A percentile compares a stretch with the other conserved stretches of the same genome.
These are phyloP conservation scores for Russula earlei DNA, from an alignment of 768 basidiomycete genomes.

Conservation along the genomic window DNA sequence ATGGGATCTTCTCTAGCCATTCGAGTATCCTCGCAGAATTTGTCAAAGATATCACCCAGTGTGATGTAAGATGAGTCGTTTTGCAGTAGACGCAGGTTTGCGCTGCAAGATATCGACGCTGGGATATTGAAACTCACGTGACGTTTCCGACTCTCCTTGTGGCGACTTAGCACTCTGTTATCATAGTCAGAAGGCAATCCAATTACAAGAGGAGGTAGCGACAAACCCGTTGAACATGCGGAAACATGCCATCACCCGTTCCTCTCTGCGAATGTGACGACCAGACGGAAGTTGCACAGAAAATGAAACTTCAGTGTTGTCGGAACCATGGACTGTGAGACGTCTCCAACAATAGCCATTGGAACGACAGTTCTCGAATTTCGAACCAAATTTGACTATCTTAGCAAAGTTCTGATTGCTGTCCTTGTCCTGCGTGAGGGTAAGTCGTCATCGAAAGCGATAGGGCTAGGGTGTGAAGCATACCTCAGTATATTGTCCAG, in stretches of 20 bases:
- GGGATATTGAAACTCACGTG: slow-evolving; percentile 90
- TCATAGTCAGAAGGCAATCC: background rate
- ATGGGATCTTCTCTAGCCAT: slow-evolving; percentile 84
- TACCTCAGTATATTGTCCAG: slow-evolving; percentile 98
- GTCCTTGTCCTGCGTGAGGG: slow-evolving; percentile 71
- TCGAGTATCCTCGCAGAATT: slow-evolving; percentile 65
- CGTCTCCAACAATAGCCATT: slow-evolving; percentile 84
- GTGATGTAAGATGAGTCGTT: slow-evolving; percentile 87
- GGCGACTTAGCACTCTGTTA: slow-evolving; percentile 67
- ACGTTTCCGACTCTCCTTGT: slow-evolving; percentile 89
- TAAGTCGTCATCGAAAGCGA: slow-evolving; percentile 7
- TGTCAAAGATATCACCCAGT: slow-evolving; percentile 90
- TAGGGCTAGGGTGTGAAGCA: slow-evolving; percentile 10
- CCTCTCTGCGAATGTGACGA: slow-evolving; percentile 83
- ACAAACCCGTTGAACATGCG: slow-evolving; percentile 85
- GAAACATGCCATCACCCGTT: slow-evolving; percentile 84
- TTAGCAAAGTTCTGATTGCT: slow-evolving; percentile 83
- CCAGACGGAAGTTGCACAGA: slow-evolving; percentile 83
- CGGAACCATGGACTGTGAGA: slow-evolving; percentile 82
- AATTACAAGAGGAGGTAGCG: background rate
- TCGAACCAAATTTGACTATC: slow-evolving; percentile 84
- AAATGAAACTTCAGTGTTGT: slow-evolving; percentile 85
- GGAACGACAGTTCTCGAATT: slow-evolving; percentile 82
- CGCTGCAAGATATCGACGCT: slow-evolving; percentile 74
- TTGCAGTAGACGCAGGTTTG: slow-evolving; percentile 76